These are phyloP conservation scores for Quercus parvula DNA, from an alignment of 306 rosid species.

Conservation along the genomic window DNA sequence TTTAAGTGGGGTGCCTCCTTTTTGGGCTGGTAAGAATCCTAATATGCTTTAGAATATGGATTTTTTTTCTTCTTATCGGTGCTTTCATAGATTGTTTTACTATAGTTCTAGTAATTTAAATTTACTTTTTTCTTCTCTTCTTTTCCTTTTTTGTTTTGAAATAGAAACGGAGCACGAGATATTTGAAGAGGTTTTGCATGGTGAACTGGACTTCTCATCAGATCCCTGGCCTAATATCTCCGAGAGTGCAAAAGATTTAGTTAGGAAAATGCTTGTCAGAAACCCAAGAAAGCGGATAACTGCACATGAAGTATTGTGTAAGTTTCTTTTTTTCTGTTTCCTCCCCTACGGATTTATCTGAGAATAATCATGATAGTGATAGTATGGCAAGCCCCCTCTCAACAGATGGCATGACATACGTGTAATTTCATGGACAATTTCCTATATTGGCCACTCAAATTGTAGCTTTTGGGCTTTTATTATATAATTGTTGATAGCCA, in stretches of 20 bases:
- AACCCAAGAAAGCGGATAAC: slow-evolving; percentile 66
- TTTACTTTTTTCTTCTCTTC: neutral
- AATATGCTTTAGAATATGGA: neutral
- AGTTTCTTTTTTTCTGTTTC: slow-evolving; percentile 16
- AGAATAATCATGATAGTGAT: neutral
- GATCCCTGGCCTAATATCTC: slow-evolving; percentile 93
- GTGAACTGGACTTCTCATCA: slow-evolving; percentile 61
- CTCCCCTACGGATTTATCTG: neutral
- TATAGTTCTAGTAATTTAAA: neutral
- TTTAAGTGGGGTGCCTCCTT: slow-evolving; percentile 94
- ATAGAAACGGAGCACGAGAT: slow-evolving; percentile 70
- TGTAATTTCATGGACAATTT: neutral
- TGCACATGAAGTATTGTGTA: slow-evolving; percentile 76
- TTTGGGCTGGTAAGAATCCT: slow-evolving; percentile 81
- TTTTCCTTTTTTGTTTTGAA: slow-evolving; percentile 1
- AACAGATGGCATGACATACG: neutral
- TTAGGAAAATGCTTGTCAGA: slow-evolving; percentile 72
- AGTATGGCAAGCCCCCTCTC: neutral
- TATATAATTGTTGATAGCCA: neutral
- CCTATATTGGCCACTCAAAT: neutral
- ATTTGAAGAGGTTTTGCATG: slow-evolving; percentile 62
- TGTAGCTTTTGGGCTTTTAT: neutral
- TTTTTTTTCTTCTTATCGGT: neutral
- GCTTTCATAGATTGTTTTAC: neutral
- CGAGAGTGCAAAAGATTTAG: slow-evolving; percentile 76